Conservation (phyloP, 306 rosid species). For the Lathyrus oleraceus region DNA sequence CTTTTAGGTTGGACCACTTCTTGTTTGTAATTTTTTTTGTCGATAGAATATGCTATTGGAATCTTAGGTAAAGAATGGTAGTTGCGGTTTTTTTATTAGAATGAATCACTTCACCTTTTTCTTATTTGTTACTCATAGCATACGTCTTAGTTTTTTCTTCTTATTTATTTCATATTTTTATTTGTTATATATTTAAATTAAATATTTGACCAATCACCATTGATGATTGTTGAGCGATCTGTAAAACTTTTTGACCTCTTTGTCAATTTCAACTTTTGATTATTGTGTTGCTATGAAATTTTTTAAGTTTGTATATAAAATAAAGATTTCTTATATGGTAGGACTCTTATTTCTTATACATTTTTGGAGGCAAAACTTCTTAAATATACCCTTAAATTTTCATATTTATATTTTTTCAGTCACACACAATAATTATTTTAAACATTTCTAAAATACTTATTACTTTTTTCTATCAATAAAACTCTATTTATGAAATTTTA, state of each 20-base stretch:
- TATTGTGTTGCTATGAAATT: not conserved
- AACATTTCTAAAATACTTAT: too few relatives aligned
- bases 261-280: slow-evolving; percentile 10
- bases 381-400: too few relatives aligned
- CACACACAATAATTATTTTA: too few relatives aligned
- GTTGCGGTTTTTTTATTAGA: not conserved
- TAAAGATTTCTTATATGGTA: not conserved
- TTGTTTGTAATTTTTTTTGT: not conserved
- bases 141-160: not conserved
- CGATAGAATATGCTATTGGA: slow-evolving; percentile 27
- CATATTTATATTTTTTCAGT: too few relatives aligned
- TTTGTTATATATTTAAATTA: not conserved
- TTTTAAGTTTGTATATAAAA: not conserved
- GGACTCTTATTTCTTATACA: not conserved
- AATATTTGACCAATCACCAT: not conserved
- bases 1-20: not conserved
- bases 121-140: not conserved
- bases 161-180: not conserved
- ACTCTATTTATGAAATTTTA: too few relatives aligned
- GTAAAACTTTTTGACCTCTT: not conserved
- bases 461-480: too few relatives aligned
- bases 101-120: not conserved
- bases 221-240: not conserved
- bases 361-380: not conserved
- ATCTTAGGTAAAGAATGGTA: slow-evolving; percentile 28